Conservation (phyloP, 2,329 filamentous ascomycete species). For the Chaetomiaceae sp. region DNA sequence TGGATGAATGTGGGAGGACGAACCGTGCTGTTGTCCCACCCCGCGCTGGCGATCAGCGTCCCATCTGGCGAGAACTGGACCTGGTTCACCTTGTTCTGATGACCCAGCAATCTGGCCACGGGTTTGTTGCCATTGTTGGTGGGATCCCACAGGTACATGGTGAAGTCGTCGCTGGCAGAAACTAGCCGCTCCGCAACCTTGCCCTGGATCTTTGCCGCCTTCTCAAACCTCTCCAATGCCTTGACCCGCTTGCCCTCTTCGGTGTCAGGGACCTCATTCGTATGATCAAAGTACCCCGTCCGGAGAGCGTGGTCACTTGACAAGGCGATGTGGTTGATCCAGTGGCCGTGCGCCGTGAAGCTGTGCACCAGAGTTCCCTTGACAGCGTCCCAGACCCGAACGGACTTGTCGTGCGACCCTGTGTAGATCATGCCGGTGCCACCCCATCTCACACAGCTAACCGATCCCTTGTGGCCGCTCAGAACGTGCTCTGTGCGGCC, state of each 20-base stretch:
- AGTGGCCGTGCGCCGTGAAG: conserved; percentile 71
- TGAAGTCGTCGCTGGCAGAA: conserved; percentile 91
- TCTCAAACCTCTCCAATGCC: conserved; percentile 78
- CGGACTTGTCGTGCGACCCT: conserved; percentile 82
- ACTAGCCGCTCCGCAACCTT: conserved; percentile 78
- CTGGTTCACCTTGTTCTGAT: conserved; percentile 96
- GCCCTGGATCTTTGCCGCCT: conserved; percentile 71
- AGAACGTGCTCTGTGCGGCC: conserved; percentile 76
- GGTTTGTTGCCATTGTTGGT: conserved; percentile 70
- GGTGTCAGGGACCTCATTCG: conserved; percentile 58
- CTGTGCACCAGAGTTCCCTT: conserved; percentile 77
- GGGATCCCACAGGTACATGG: conserved; percentile 93
- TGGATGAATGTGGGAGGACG: not conserved
- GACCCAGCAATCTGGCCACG: conserved; percentile 80
- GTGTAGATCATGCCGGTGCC: conserved; percentile 83
- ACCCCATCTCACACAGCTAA: conserved; percentile 92
- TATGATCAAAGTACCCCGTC: conserved; percentile 83
- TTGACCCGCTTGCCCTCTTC: conserved; percentile 67
- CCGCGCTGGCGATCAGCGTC: conserved; percentile 76
- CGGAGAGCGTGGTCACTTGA: conserved; percentile 88
- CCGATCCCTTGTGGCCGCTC: conserved; percentile 80
- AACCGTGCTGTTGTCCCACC: conserved; percentile 70
- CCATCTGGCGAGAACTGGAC: conserved; percentile 93
- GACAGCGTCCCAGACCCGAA: conserved; percentile 82
- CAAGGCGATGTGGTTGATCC: conserved; percentile 91